phyloP scores from a whole-genome alignment of 2,329 filamentous ascomycete genomes.

The Xylaria sp. region DNA sequence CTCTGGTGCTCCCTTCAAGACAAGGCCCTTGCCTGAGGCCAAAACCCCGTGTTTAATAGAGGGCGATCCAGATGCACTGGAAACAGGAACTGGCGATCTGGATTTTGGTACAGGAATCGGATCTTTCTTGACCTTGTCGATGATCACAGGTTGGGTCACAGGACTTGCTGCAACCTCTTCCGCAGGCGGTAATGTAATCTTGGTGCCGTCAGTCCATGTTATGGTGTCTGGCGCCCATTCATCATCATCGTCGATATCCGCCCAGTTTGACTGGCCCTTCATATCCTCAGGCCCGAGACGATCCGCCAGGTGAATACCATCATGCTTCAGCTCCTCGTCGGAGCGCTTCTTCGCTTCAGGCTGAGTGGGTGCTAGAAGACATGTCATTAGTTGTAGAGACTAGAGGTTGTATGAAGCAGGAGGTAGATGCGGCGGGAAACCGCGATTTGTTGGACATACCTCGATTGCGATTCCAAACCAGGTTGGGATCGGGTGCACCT shows the following conservation, averaged over 20 bases:
- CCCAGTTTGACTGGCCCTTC: slow-evolving; percentile 84
- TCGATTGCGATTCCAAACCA: slow-evolving; percentile 90
- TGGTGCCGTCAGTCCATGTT: slow-evolving; percentile 89
- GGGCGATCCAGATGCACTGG: slow-evolving; percentile 50
- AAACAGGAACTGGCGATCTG: slow-evolving; percentile 55
- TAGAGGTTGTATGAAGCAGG: neutral
- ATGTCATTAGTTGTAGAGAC: slow-evolving; percentile 12
- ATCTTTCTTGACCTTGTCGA: slow-evolving; percentile 57
- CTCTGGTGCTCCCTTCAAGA: slow-evolving; percentile 73
- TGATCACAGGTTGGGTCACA: slow-evolving; percentile 37
- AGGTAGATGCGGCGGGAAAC: neutral
- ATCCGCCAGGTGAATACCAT: slow-evolving; percentile 85
- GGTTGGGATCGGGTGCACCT: slow-evolving; percentile 74
- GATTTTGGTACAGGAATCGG: slow-evolving; percentile 52
- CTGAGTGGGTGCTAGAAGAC: slow-evolving; percentile 64
- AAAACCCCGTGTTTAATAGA: slow-evolving; percentile 58
- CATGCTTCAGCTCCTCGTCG: slow-evolving; percentile 87
- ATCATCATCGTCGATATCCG: slow-evolving; percentile 88
- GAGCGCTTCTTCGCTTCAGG: slow-evolving; percentile 84
- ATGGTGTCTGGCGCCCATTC: slow-evolving; percentile 88
- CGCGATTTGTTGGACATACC: slow-evolving; percentile 60
- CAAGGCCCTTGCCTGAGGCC: slow-evolving; percentile 67
- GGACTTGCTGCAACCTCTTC: slow-evolving; percentile 58
- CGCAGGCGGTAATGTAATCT: slow-evolving; percentile 75
- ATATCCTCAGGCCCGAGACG: slow-evolving; percentile 79